Evolutionary conservation across 345 rosid species (phyloP), one percentile per base, ranked within the genome.

Genomic region (Syzygium grande): DNA sequence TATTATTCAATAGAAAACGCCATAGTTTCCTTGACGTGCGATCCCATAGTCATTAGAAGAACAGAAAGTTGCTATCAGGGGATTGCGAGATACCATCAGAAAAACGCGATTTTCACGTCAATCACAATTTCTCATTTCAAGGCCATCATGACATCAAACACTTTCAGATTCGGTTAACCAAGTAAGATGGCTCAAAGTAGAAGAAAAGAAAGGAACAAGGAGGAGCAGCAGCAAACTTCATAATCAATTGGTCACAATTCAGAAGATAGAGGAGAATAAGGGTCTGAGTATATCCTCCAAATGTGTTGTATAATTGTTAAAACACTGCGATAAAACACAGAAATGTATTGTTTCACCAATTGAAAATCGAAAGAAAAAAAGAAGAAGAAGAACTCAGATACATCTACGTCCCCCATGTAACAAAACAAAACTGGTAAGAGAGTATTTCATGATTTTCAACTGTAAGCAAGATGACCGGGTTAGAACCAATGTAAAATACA

Each of bases 1-100:
- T n/a, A n/a, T n/a, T n/a, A n/a, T n/a, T n/a, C n/a, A n/a, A n/a
- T n/a, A n/a, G n/a, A n/a, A n/a, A n/a, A n/a, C n/a, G n/a, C n/a
- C 1, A 4, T 17, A 61, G 9, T n/a, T 61, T 5, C 4, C n/a
- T 13, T 61, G 13, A 3, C 0, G 2, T 61, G 0, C 1, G 0
- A 1, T 1, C 0, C 9, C 73, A n/a, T n/a, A 30, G 4, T n/a
- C 19, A 7, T 61, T 61, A 3, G 79, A 17, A 19, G 79, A 30
- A 68, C 23, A 8, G 19, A 68, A 4, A 68, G 46, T 34, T 34
- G 80, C 25, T 17, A 19, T 34, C 25, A 19, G 10, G 49, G 46
- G 14, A 68, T 1, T 23, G 63, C 2, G 9, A 17, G 80, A 4
- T 19, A 68, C 6, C 5, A 4, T 9, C 49, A 34, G 46, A 0